Conservation (phyloP, 2,329 filamentous ascomycete genomes). For the Penicillium sp. region DNA sequence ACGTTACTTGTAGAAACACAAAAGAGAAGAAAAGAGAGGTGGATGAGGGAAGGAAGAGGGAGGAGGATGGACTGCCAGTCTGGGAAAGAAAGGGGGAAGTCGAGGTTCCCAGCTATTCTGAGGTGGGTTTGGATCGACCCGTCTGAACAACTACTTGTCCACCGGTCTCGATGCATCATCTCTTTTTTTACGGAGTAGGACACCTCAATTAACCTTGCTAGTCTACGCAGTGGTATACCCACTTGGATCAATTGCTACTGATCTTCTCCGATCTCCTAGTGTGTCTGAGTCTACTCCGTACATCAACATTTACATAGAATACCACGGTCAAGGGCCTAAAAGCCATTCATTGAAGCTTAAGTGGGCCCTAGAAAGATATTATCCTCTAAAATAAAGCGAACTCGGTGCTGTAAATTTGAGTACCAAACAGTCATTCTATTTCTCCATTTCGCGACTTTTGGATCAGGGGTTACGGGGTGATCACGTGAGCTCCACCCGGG, state of each 20-base stretch:
- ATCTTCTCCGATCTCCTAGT: background rate
- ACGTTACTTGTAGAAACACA: slow-evolving; percentile 12
- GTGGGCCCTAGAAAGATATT: background rate
- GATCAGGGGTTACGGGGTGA: slow-evolving; percentile 20
- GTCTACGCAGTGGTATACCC: background rate
- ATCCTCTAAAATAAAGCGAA: background rate
- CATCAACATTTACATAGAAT: background rate
- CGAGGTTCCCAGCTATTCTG: slow-evolving; percentile 20
- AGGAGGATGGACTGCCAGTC: slow-evolving; percentile 22
- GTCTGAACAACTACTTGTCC: slow-evolving; percentile 2
- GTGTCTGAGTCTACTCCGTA: background rate
- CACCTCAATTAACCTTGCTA: slow-evolving; percentile 3
- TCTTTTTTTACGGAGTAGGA: background rate
- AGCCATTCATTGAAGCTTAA: background rate
- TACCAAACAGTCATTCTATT: background rate
- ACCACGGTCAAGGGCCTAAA: background rate
- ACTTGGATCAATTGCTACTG: background rate
- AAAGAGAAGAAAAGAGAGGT: slow-evolving; percentile 26
- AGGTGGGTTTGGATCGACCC: slow-evolving; percentile 21
- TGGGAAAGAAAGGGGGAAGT: slow-evolving; percentile 32
- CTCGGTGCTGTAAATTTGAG: background rate
- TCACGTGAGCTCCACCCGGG: slow-evolving; percentile 22
- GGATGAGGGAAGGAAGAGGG: slow-evolving; percentile 13
- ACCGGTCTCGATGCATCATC: slow-evolving; percentile 7
- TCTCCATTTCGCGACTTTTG: slow-evolving; percentile 1